These are phyloP conservation scores for Tylopilus intermedius DNA, from an alignment of 768 basidiomycete species.

Conservation along the genomic window DNA sequence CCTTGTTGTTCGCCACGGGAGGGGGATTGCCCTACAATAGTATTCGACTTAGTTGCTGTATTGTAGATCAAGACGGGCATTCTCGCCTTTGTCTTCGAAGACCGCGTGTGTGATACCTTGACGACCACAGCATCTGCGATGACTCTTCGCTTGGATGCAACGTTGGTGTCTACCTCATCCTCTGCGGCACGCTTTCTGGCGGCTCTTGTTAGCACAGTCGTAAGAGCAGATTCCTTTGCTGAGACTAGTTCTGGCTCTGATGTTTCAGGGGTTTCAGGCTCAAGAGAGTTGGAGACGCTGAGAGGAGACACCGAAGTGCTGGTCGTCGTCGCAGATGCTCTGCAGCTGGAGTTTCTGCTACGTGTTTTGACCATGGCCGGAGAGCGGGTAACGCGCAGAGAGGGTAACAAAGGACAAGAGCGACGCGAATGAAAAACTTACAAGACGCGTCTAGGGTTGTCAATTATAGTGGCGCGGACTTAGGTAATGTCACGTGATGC, in stretches of 20 bases:
- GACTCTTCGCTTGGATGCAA: conserved; percentile 32
- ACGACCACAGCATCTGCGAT: conserved; percentile 26
- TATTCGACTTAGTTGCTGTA: conserved; percentile 13
- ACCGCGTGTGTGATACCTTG: conserved; percentile 6
- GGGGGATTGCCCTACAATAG: conserved; percentile 7
- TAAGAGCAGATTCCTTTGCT: background rate
- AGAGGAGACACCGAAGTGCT: conserved; percentile 46
- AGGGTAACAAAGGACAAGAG: conserved; percentile 7
- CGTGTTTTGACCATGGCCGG: conserved; percentile 23
- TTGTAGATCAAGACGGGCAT: conserved; percentile 2
- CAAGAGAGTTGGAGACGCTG: conserved; percentile 42
- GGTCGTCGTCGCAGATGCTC: conserved; percentile 27
- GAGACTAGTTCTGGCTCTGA: conserved; percentile 34
- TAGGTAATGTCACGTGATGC: conserved; percentile 20
- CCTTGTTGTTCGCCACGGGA: conserved; percentile 11
- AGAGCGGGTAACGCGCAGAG: background rate
- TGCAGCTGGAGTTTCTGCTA: conserved; percentile 2
- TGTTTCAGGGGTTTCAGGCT: conserved; percentile 50
- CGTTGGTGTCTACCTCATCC: conserved; percentile 27
- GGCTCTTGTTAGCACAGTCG: conserved; percentile 8
- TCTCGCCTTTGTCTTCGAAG: conserved; percentile 25
- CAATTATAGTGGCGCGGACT: conserved; percentile 25
- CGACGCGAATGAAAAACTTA: conserved; percentile 15
- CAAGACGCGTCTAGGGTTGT: conserved; percentile 16
- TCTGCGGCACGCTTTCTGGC: conserved; percentile 32